Evolutionary conservation across 2,329 filamentous ascomycete genomes (phyloP), one percentile per base, ranked within the genome.

Genomic region (Cyphellophora attinorum): DNA sequence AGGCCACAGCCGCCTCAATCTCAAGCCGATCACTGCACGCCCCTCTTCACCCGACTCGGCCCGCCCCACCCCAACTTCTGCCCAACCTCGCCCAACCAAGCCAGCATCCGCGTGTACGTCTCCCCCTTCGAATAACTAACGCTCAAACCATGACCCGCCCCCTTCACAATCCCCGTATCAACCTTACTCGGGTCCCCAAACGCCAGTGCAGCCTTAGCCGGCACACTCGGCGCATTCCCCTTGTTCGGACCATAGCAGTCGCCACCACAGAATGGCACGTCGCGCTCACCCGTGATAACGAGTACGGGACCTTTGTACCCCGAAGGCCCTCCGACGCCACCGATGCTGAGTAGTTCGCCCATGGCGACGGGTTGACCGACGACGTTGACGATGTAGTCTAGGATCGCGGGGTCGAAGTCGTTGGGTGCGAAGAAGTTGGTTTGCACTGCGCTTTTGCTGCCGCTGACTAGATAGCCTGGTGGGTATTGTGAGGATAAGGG

Each of bases 251-350:
- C 58, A 3, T 59, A 49, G 56, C 75, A 80, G 52, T 79, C 68
- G 16, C 74, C 72, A 3, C 75, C 76, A 39, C 77, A 81, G 53
- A 74, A 80, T 5, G 70, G 67, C 8, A 69, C 38, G 31, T 76
- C 68, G 10, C 53, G 11, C 35, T 55, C 42, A 38, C 76, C 75
- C 19, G 73, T 78, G 38, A 80, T 62, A 32, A 80, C 61, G 29
- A 76, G 54, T 0, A 75, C 72, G 0, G 75, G 72, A 0, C 73
- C 75, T 2, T 49, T 54, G 47, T 72, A 75, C 0, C 50, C 3
- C 46, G 41, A 12, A 5, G 40, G 33, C 27, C 39, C 41, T 0
- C 55, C 59, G 2, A 58, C 52, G 11, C 51, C 57, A 3, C 61
- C 67, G 4, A 78, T 52, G 1, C 73, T 79, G 27, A 80, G 51